These are phyloP conservation scores for Austroboletus eburneus DNA, from an alignment of 768 basidiomycete species.

Conservation along the genomic window DNA sequence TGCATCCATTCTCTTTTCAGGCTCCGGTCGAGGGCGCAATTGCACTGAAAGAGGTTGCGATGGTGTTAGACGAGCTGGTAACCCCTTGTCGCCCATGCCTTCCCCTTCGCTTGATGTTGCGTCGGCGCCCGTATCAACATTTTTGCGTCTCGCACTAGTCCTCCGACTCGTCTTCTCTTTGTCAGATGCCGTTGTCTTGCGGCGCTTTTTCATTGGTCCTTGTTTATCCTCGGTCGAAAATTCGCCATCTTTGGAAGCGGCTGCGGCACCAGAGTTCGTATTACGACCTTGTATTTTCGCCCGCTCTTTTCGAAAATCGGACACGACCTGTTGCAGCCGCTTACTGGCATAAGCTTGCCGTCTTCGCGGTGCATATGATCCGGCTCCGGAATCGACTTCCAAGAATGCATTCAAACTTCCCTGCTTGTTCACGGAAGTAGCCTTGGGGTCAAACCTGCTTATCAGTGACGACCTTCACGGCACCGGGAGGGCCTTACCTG, in stretches of 20 bases:
- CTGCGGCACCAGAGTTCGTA: slow-evolving; percentile 9
- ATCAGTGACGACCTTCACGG: slow-evolving; percentile 1
- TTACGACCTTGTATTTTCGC: slow-evolving; percentile 15
- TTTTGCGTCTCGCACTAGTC: neutral
- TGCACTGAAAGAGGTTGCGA: slow-evolving; percentile 28
- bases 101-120: slow-evolving; percentile 10
- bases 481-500: slow-evolving; percentile 44
- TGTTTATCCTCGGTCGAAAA: slow-evolving; percentile 24
- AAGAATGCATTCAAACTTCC: slow-evolving; percentile 73
- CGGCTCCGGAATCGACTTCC: slow-evolving; percentile 62
- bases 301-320: slow-evolving; percentile 62
- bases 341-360: slow-evolving; percentile 83
- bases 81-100: slow-evolving; percentile 7
- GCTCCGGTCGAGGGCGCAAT: slow-evolving; percentile 42
- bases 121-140: neutral
- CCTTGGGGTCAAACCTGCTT: slow-evolving; percentile 32
- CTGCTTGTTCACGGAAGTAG: slow-evolving; percentile 68
- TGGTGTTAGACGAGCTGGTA: neutral
- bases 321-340: slow-evolving; percentile 82
- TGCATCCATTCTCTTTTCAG: slow-evolving; percentile 17
- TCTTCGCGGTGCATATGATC: slow-evolving; percentile 70
- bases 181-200: slow-evolving; percentile 16
- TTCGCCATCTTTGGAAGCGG: slow-evolving; percentile 27
- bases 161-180: slow-evolving; percentile 6
- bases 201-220: slow-evolving; percentile 31